Evolutionary conservation across 768 basidiomycete species (phyloP), one percentile per base, ranked within the genome.

Genomic region (Pleurotus salmoneostramineus): DNA sequence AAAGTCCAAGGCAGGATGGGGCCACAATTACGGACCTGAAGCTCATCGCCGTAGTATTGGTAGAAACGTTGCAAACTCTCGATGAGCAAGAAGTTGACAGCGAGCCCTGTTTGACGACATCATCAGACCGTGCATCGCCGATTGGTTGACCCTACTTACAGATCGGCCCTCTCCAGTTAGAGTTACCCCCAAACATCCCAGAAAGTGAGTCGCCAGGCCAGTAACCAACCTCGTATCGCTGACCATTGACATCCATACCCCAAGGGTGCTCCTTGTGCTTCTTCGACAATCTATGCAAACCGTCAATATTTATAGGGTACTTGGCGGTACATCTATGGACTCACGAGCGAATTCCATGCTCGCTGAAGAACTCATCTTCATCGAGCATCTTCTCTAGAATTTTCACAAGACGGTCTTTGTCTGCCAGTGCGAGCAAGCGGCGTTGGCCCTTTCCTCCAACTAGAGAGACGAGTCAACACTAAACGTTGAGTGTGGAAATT

Each of bases 121-220:
- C 58, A 58, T 58, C 61, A 56, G 2, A 37, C 45, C 31, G 21
- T 42, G 0, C 17, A 21, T n/a, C 5, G 33, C 7, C 32, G 27
- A 32, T 45, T 8, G 8, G 6, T 44, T 12, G 0, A 21, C 4
- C 32, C 1, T 6, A 60, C 83, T 73, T 63, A 90, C 89, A 92
- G 58, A 91, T 89, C 3, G 90, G 89, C n/a, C 94, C 94, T 69
- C 94, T 78, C 93, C 93, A 96, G 63, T 95, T 95, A n/a, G 93
- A 95, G 68, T 95, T 95, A n/a, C 93, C 93, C 54, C 95, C 94
- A 71, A 97, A 96, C 96, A 99, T 99, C 48, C 95, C 95, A 8
- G 93, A 95, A 64, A 83, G 84, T 2, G 96, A 98, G 69, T 99
- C 97, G 6, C 95, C 97, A 0, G 97, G 96, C 97, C 97, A 98